A percentile compares a stretch with the other conserved stretches of the same genome.
These are phyloP conservation scores for Hansenula lynferdii DNA, from an alignment of 1,139 yeast species.

Conservation along the genomic window DNA sequence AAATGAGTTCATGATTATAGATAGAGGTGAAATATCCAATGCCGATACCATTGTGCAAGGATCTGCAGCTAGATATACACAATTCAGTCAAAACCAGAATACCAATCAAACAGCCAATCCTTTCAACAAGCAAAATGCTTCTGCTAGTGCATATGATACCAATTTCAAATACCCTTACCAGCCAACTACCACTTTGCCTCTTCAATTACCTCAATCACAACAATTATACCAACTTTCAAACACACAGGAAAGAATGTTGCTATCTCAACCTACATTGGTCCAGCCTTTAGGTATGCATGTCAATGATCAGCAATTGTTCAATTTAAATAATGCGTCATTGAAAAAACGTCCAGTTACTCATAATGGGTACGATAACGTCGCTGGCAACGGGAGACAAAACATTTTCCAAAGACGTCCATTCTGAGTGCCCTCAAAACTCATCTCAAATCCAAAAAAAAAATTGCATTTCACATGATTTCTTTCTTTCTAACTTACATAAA, in stretches of 20 bases:
- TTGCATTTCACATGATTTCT: too few relatives aligned
- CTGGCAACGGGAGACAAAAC: background rate
- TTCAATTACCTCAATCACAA: slow-evolving; percentile 4
- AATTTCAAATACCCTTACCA: background rate
- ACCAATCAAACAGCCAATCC: slow-evolving; percentile 4
- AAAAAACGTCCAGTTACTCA: slow-evolving; percentile 4
- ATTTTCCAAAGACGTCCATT: slow-evolving; percentile 1
- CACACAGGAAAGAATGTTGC: background rate
- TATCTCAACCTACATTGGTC: slow-evolving; percentile 3
- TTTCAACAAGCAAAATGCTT: background rate
- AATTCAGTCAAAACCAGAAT: slow-evolving; percentile 1
- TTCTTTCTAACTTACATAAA: too few relatives aligned
- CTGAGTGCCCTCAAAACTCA: too few relatives aligned
- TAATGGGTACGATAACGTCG: slow-evolving; percentile 1
- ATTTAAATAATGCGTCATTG: background rate
- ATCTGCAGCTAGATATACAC: slow-evolving; percentile 9
- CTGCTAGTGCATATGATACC: background rate
- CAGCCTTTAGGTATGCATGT: background rate
- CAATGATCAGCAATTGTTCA: background rate
- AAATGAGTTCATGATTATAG: slow-evolving; percentile 46
- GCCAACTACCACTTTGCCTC: background rate
- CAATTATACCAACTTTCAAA: slow-evolving; percentile 7
- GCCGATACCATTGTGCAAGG: slow-evolving; percentile 20
- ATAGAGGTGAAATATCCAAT: slow-evolving; percentile 33
- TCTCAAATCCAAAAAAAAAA: too few relatives aligned